phyloP scores from a whole-genome alignment of 1,139 yeast genomes.

The Yamadazyma atlantica region DNA sequence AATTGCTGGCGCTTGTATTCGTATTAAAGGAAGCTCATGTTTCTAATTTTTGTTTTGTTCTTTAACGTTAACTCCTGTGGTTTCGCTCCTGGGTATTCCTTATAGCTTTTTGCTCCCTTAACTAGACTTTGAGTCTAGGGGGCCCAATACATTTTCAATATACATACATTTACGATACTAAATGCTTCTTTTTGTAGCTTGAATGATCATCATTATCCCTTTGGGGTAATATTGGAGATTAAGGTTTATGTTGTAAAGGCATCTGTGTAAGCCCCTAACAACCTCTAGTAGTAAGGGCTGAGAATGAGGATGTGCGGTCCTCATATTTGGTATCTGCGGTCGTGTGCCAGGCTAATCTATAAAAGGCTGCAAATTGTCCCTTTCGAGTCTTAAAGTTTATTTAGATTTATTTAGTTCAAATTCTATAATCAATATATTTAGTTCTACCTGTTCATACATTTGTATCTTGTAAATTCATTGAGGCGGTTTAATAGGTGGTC shows the following conservation, averaged over 20 bases:
- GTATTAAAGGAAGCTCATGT: constrained; percentile 3
- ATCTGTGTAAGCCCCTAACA: neutral
- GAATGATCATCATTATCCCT: neutral
- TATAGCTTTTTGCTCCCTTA: too few species aligned
- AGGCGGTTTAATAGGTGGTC: neutral
- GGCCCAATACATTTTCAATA: too few species aligned
- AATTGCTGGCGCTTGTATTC: neutral
- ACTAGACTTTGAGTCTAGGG: too few species aligned
- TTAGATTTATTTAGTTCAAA: too few species aligned
- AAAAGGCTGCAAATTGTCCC: neutral
- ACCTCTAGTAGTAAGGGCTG: neutral
- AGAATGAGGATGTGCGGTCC: neutral
- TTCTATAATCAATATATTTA: too few species aligned
- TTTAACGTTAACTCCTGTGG: too few species aligned
- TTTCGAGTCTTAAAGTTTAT: neutral
- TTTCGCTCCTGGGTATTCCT: neutral
- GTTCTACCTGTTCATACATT: too few species aligned
- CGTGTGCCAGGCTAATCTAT: too few species aligned
- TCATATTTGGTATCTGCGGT: neutral
- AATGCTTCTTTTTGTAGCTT: too few species aligned
- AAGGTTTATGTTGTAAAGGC: neutral
- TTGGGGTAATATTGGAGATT: neutral
- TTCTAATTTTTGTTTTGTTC: too few species aligned
- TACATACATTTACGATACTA: too few species aligned
- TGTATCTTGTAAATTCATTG: too few species aligned